These are phyloP conservation scores for Hypoxylon sp. DNA, from an alignment of 2,329 filamentous ascomycete species.

Conservation along the genomic window DNA sequence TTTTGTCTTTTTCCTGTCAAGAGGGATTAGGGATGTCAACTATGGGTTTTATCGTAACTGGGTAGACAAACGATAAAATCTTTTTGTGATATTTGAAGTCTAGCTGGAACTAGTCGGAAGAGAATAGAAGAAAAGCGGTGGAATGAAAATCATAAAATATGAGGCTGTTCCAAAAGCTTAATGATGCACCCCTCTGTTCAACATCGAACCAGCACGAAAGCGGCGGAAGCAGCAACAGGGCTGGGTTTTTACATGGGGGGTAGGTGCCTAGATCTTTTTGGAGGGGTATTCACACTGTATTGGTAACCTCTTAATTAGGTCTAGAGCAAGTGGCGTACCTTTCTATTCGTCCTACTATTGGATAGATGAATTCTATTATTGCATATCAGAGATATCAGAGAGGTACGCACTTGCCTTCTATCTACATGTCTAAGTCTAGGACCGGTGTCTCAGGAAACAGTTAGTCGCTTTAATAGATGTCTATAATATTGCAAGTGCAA, in stretches of 20 bases:
- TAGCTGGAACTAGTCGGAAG: conserved; percentile 27
- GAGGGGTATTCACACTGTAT: conserved; percentile 27
- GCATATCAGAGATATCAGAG: conserved; percentile 7
- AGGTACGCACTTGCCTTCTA: too few relatives aligned
- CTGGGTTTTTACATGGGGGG: conserved; percentile 27
- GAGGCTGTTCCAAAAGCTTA: conserved; percentile 36
- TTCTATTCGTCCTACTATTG: conserved; percentile 15
- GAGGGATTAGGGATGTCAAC: too few relatives aligned
- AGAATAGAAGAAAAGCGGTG: conserved; percentile 23
- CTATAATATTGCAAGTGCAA: too few relatives aligned
- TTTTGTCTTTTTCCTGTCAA: too few relatives aligned
- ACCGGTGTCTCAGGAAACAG: too few relatives aligned
- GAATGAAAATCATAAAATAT: conserved; percentile 29
- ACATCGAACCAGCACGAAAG: conserved; percentile 37
- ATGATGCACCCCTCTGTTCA: conserved; percentile 34
- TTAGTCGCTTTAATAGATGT: too few relatives aligned
- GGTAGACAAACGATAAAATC: too few relatives aligned
- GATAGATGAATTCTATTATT: conserved; percentile 1
- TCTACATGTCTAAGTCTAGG: too few relatives aligned
- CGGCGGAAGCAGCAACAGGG: conserved; percentile 35
- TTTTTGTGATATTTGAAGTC: too few relatives aligned
- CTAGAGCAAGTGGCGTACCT: conserved; percentile 2
- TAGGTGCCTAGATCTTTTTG: conserved; percentile 23
- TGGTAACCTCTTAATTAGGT: conserved; percentile 24
- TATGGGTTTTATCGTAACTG: too few relatives aligned